Evolutionary conservation across 345 rosid species (phyloP).

Genomic region (Dimocarpus longan): DNA sequence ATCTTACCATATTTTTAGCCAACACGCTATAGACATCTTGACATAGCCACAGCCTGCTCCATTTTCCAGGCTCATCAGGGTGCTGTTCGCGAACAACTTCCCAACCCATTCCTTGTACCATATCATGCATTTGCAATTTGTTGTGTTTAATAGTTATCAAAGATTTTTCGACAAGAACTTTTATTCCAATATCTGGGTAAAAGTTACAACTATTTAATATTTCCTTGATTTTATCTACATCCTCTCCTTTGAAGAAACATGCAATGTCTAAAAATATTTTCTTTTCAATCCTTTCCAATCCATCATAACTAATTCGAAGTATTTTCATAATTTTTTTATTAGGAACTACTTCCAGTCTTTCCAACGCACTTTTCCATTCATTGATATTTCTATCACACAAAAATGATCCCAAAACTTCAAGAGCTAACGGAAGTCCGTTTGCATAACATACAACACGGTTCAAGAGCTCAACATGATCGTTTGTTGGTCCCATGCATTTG

Average conservation of each 20-base stretch:
- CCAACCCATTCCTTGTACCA: constrained; percentile 22
- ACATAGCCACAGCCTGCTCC: constrained; percentile 33
- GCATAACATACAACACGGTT: background rate
- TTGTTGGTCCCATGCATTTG: background rate
- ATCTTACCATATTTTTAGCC: constrained; percentile 27
- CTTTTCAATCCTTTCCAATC: background rate
- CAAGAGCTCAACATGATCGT: background rate
- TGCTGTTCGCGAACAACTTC: constrained; percentile 18
- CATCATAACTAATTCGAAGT: background rate
- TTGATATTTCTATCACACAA: background rate
- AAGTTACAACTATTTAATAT: constrained; percentile 5
- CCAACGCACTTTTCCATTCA: constrained; percentile 16
- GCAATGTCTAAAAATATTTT: background rate
- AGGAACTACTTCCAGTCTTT: constrained; percentile 6
- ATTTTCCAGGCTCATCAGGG: constrained; percentile 31
- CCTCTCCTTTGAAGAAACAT: background rate
- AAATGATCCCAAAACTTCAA: background rate
- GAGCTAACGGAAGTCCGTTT: background rate
- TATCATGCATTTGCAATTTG: constrained; percentile 39
- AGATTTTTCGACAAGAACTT: constrained; percentile 11
- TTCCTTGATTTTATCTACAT: background rate
- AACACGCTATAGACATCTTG: constrained; percentile 31
- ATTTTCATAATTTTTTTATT: constrained; percentile 8
- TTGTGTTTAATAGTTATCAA: constrained; percentile 25
- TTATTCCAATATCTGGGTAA: constrained; percentile 1